Evolutionary conservation across 805 yeast species (phyloP), one percentile per base, ranked within the genome.

Genomic region (Starmerella ratchasimensis): DNA sequence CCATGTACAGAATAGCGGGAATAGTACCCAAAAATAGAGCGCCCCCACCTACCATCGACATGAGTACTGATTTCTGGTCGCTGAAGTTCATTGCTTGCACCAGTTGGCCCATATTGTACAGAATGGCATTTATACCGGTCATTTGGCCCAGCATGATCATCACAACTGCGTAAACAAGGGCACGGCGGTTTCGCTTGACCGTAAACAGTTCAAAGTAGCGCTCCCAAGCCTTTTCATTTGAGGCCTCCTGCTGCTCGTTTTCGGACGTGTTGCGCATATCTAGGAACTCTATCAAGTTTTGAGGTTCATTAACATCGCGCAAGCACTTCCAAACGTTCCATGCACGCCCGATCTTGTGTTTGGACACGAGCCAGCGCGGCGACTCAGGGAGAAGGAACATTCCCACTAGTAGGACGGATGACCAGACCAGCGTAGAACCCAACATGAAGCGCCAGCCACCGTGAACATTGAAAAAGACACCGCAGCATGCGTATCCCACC

Each of bases 11-110:
- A 37, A 74, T 67, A 11, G 79, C 80, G 18, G 80, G 80, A 48
- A 75, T 73, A 8, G 80, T 69, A 50, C 80, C 81, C 9, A 75
- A 32, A 45, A 74, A 54, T 31, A 74, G 57, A 1, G 79, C 62
- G 26, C 76, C 80, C 49, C 80, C 80, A 36, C 79, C 79, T 17
- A 74, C 80, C 51, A 73, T 64, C 7, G 80, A 73, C 80, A 74
- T 73, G 49, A 72, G 70, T 7, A 74, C 77, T 18, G 76, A 59
- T 36, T 65, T 55, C 50, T 68, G 68, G 16, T 57, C 56, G 41
- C 54, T 43, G 56, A 75, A 74, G 6, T 79, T 79, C 50, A 74
- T 71, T 24, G 62, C 58, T 3, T 49, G 52, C 72, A 74, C 68
- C 51, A 74, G 58, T 3, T 68, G 69, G 33, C 77, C 67, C 71